These are phyloP conservation scores for Phaffia rhodozyma DNA, from an alignment of 1,284 basidiomycete species.

Conservation along the genomic window DNA sequence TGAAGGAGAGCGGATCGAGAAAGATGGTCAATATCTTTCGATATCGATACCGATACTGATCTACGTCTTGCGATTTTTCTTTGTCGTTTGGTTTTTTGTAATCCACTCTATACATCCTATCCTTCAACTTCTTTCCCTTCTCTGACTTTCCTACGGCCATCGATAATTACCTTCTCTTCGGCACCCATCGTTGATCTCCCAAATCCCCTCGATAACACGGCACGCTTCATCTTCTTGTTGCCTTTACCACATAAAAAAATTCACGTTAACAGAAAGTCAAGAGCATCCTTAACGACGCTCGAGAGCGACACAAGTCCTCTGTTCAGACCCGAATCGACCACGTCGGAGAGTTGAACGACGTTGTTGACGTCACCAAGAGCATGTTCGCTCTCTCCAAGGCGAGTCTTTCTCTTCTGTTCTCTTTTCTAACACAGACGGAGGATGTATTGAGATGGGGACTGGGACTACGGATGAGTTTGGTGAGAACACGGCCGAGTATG, in stretches of 20 bases:
- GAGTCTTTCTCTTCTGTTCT: constrained; percentile 20
- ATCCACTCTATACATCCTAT: background rate
- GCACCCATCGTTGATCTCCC: background rate
- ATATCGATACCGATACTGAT: no score
- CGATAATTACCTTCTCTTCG: background rate
- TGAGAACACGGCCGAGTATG: no score
- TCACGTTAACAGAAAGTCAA: constrained; percentile 47
- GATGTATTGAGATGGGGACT: background rate
- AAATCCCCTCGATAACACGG: background rate
- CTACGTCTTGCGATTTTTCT: background rate
- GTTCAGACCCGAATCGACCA: constrained; percentile 85
- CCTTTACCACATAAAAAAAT: no score
- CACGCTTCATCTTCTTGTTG: background rate
- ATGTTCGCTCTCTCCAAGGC: constrained; percentile 90
- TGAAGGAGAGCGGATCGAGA: background rate
- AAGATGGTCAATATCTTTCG: background rate
- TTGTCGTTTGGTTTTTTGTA: background rate
- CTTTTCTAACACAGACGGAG: background rate
- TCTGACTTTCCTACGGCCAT: background rate
- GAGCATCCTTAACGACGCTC: constrained; percentile 67
- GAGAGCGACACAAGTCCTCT: constrained; percentile 80
- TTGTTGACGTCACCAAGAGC: constrained; percentile 74
- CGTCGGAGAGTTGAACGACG: constrained; percentile 87
- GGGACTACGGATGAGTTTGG: background rate
- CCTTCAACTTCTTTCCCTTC: background rate